phyloP scores from a whole-genome alignment of 345 rosid species.

The Crucihimalaya himalaica region DNA sequence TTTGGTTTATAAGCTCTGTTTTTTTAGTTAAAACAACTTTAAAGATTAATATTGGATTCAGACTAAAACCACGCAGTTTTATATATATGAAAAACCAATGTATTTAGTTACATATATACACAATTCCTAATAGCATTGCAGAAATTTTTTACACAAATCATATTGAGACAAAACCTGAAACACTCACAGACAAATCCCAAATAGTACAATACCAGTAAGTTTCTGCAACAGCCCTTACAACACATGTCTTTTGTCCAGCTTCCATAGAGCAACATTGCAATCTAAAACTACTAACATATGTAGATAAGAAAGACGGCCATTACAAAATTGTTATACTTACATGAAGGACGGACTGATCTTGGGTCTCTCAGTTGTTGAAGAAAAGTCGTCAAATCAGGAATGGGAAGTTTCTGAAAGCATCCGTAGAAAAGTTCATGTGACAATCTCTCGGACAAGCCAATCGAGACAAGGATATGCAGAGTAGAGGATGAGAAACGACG shows the following conservation, averaged over 20 bases:
- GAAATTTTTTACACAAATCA: conserved; percentile 11
- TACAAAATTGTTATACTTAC: conserved; percentile 10
- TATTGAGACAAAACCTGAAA: conserved; percentile 12
- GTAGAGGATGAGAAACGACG: conserved; percentile 85
- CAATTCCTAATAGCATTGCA: not conserved
- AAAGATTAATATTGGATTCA: no score
- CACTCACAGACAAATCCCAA: conserved; percentile 3
- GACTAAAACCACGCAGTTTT: no score
- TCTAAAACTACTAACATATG: conserved; percentile 18
- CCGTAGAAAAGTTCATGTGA: conserved; percentile 46
- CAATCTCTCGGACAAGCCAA: conserved; percentile 88
- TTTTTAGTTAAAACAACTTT: no score
- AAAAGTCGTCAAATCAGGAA: conserved; percentile 10
- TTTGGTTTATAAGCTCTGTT: no score
- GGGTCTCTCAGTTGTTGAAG: not conserved
- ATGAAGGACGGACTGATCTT: not conserved
- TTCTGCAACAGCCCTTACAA: conserved; percentile 10
- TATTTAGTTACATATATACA: not conserved
- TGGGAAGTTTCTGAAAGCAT: not conserved
- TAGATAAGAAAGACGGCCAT: not conserved
- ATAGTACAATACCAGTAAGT: conserved; percentile 22
- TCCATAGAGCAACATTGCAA: conserved; percentile 14
- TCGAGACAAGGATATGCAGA: conserved; percentile 84
- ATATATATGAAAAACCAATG: no score
- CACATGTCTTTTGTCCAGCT: not conserved